Percentiles rank a stretch among this genome's conserved stretches.
Evolutionary conservation across 441 rosid species (phyloP).

Genomic region (Syzygium malaccense): DNA sequence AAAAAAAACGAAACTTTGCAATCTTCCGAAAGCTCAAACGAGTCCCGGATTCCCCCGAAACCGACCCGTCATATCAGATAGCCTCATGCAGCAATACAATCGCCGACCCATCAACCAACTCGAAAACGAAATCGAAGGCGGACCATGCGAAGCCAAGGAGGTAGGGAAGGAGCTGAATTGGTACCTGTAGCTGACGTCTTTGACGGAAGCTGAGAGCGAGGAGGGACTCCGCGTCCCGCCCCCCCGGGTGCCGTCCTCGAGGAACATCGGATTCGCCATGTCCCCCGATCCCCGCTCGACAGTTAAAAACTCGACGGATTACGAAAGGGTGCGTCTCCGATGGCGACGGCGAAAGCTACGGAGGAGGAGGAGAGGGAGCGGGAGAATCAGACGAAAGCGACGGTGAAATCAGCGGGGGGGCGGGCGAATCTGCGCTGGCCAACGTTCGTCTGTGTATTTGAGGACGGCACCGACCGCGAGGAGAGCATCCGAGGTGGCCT

Average conservation of each 20-base stretch:
- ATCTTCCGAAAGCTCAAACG: not conserved
- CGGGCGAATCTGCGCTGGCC: not conserved
- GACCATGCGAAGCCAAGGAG: not conserved
- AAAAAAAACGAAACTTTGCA: not conserved
- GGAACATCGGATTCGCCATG: not conserved
- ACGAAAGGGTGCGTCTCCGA: not conserved
- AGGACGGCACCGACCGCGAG: not conserved
- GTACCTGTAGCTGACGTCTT: slow-evolving; percentile 57
- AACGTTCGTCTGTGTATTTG: not conserved
- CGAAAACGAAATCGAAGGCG: not conserved
- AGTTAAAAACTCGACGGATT: not conserved
- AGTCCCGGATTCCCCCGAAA: not conserved
- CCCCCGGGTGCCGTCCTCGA: not conserved
- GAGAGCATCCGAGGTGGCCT: not conserved
- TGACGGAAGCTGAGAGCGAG: slow-evolving; percentile 34
- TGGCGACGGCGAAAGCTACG: not conserved
- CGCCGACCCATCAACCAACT: not conserved
- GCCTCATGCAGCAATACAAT: not conserved
- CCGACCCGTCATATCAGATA: not conserved
- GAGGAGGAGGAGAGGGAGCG: not conserved
- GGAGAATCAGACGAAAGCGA: not conserved
- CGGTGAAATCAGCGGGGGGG: not conserved
- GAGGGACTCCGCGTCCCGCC: slow-evolving; percentile 21
- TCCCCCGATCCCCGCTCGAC: not conserved
- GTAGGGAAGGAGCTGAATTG: not conserved